Evolutionary conservation across 345 rosid genomes (phyloP).

Genomic region (Euphorbia lathyris): DNA sequence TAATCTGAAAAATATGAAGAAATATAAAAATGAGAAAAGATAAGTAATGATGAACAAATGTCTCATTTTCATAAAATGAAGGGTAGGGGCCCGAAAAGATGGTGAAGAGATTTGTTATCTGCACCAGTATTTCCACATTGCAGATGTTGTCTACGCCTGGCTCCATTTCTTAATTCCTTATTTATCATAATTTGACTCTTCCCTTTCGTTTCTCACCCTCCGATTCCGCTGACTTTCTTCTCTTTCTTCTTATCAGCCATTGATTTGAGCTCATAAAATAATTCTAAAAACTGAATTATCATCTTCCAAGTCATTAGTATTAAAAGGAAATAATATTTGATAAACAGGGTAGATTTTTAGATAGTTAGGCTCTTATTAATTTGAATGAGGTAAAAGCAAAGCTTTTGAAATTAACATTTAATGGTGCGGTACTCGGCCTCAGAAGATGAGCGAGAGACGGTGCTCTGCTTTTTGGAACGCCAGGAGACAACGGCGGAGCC

Average conservation of each 20-base stretch:
- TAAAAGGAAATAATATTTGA: too few relatives aligned
- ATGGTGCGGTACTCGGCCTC: too few relatives aligned
- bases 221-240: constrained; percentile 15
- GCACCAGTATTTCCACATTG: constrained; percentile 32
- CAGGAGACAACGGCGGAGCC: too few relatives aligned
- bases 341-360: too few relatives aligned
- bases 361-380: too few relatives aligned
- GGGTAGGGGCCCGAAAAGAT: constrained; percentile 44
- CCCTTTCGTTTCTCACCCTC: not conserved
- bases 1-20: too few relatives aligned
- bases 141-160: constrained; percentile 34
- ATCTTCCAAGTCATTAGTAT: not conserved
- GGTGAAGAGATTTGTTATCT: constrained; percentile 37
- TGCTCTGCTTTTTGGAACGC: too few relatives aligned
- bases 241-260: not conserved
- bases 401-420: too few relatives aligned
- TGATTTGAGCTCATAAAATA: not conserved
- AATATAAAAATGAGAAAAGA: constrained; percentile 1
- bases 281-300: not conserved
- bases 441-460: too few relatives aligned
- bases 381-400: too few relatives aligned
- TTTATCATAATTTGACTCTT: not conserved
- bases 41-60: constrained; percentile 14
- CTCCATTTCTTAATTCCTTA: constrained; percentile 14
- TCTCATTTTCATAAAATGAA: constrained; percentile 27